Evolutionary conservation across 2,329 filamentous ascomycete species (phyloP).

Genomic region (Monilinia polystroma): DNA sequence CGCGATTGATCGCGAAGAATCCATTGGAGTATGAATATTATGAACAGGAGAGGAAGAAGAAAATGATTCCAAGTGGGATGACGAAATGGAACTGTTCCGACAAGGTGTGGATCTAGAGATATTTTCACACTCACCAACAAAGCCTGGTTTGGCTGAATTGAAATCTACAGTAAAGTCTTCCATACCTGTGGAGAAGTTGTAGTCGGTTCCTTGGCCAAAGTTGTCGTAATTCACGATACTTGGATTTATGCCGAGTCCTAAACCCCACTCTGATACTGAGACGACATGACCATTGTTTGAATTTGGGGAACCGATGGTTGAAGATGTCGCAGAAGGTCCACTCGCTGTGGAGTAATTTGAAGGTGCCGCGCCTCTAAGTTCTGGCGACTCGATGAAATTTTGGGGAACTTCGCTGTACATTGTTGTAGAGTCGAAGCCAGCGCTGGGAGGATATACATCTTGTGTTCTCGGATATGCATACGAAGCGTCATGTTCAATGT

Average conservation of each 20-base stretch:
- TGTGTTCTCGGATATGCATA: constrained; percentile 36
- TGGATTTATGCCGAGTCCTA: constrained; percentile 38
- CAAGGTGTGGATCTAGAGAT: constrained; percentile 41
- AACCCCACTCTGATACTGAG: constrained; percentile 37
- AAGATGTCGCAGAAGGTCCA: constrained; percentile 39
- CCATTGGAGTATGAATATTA: constrained; percentile 32
- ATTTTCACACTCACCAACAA: constrained; percentile 47
- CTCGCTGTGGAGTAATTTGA: constrained; percentile 41
- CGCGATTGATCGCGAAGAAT: constrained; percentile 32
- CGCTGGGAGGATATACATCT: constrained; percentile 43
- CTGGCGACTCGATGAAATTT: constrained; percentile 37
- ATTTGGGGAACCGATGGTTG: constrained; percentile 40
- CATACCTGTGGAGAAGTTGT: constrained; percentile 40
- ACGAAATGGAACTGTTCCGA: constrained; percentile 32
- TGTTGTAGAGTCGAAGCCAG: constrained; percentile 48
- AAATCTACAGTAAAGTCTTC: constrained; percentile 42
- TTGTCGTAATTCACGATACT: constrained; percentile 38
- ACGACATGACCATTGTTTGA: constrained; percentile 37
- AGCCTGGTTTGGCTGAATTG: constrained; percentile 44
- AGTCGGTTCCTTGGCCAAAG: constrained; percentile 36
- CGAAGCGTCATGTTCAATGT: constrained; percentile 46
- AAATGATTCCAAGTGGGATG: constrained; percentile 32
- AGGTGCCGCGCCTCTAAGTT: constrained; percentile 34
- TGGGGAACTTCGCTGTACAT: constrained; percentile 47
- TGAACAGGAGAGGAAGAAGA: constrained; percentile 37